These are phyloP conservation scores for Wickerhamiella dianesei DNA, from an alignment of 805 yeast species.

Conservation along the genomic window DNA sequence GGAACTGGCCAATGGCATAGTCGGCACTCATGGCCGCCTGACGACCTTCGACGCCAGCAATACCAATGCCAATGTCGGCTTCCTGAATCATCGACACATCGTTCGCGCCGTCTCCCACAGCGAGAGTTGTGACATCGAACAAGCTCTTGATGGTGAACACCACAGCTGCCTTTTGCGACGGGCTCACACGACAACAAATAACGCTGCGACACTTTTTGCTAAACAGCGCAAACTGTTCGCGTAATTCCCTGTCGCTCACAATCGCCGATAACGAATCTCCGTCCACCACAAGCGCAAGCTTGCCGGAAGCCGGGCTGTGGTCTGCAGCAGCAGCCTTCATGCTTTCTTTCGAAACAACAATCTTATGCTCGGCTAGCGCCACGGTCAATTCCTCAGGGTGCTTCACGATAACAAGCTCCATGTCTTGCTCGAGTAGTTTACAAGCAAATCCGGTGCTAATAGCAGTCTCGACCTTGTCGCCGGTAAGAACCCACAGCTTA, in stretches of 20 bases:
- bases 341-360: conserved; percentile 27
- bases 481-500: conserved; percentile 72
- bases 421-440: conserved; percentile 49
- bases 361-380: conserved; percentile 34
- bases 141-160: conserved; percentile 51
- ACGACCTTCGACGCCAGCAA: conserved; percentile 78
- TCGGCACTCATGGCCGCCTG: conserved; percentile 82
- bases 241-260: conserved; percentile 27
- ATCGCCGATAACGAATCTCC: conserved; percentile 47
- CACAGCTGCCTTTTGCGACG: conserved; percentile 68
- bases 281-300: conserved; percentile 52
- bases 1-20: conserved; percentile 69
- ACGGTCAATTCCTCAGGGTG: conserved; percentile 34
- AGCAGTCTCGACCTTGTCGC: conserved; percentile 74
- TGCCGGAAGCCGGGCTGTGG: conserved; percentile 49
- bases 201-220: conserved; percentile 69
- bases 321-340: conserved; percentile 40
- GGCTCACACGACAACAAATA: conserved; percentile 74
- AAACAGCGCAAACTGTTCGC: conserved; percentile 46
- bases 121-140: conserved; percentile 61
- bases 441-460: conserved; percentile 73
- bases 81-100: conserved; percentile 84
- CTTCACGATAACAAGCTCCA: conserved; percentile 40
- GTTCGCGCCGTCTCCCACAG: conserved; percentile 78
- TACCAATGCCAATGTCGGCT: conserved; percentile 75